Evolutionary conservation across 768 basidiomycete genomes (phyloP).

Genomic region (Podaxis sp.): DNA sequence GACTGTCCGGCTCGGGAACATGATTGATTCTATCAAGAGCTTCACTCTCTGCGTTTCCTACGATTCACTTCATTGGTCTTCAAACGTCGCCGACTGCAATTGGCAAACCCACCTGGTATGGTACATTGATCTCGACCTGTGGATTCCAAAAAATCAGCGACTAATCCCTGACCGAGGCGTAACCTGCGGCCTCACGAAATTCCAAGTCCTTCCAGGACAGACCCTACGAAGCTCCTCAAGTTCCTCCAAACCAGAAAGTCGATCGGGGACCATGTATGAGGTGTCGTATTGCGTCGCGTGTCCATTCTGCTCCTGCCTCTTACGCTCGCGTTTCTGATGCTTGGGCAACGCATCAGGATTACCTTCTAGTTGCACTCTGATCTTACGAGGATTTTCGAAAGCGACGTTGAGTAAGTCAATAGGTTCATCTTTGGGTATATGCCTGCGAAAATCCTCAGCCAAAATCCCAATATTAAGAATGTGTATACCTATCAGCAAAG

Average conservation of each 20-base stretch:
- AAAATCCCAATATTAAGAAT: neutral
- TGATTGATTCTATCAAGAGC: constrained; percentile 59
- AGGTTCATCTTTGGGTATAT: constrained; percentile 73
- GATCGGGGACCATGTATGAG: constrained; percentile 84
- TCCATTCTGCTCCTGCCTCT: constrained; percentile 20
- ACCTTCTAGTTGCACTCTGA: constrained; percentile 46
- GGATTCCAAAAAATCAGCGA: constrained; percentile 5
- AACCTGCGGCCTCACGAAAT: constrained; percentile 62
- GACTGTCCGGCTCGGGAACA: constrained; percentile 79
- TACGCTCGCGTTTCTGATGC: constrained; percentile 5
- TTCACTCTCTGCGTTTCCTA: constrained; percentile 70
- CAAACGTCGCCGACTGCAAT: neutral
- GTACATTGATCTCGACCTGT: constrained; percentile 84
- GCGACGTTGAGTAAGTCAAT: constrained; percentile 93
- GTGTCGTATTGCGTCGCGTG: constrained; percentile 13
- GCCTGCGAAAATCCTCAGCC: constrained; percentile 39
- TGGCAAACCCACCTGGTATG: constrained; percentile 57
- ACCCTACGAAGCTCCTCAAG: constrained; percentile 72
- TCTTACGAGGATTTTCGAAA: constrained; percentile 91
- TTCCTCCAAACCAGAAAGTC: constrained; percentile 77
- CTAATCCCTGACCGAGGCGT: constrained; percentile 4
- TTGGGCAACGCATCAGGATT: constrained; percentile 46
- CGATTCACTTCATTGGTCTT: neutral
- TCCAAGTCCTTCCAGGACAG: constrained; percentile 85
- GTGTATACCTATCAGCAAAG: constrained; percentile 69